Conservation (phyloP, 2,329 filamentous ascomycete genomes). For the Ambrosiella cleistominuta region DNA sequence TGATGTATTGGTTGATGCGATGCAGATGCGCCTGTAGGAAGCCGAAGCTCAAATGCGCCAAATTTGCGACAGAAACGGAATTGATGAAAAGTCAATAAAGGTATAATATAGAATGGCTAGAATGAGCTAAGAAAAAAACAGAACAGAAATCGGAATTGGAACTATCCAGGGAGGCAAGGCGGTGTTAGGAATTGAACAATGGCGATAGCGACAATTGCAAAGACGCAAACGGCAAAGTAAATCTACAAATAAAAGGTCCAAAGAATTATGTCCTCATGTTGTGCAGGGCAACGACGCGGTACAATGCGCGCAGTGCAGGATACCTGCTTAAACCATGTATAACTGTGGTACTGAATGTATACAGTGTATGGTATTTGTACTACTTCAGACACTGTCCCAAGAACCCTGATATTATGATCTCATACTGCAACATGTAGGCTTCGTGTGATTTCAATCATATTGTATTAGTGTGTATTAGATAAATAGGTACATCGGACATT, state of each 20-base stretch:
- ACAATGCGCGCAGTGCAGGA: background rate
- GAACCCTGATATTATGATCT: background rate
- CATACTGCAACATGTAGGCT: background rate
- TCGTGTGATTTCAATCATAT: background rate
- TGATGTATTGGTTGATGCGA: background rate
- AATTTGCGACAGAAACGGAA: background rate
- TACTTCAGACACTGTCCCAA: background rate
- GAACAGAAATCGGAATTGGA: background rate
- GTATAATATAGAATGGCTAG: background rate
- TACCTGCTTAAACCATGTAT: background rate
- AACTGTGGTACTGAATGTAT: background rate
- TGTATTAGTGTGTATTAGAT: background rate
- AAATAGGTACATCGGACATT: background rate
- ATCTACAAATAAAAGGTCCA: background rate
- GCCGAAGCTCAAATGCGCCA: background rate
- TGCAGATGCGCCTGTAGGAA: background rate
- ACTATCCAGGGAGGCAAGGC: background rate
- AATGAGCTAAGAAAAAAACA: background rate
- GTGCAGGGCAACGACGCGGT: slow-evolving; percentile 3
- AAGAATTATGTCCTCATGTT: background rate
- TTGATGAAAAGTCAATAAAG: background rate
- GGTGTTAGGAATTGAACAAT: background rate
- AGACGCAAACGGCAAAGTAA: background rate
- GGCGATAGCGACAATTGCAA: background rate
- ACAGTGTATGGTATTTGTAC: background rate